Evolutionary conservation across 169 alveolate species (phyloP).

Genomic region (Plasmodium sp.): DNA sequence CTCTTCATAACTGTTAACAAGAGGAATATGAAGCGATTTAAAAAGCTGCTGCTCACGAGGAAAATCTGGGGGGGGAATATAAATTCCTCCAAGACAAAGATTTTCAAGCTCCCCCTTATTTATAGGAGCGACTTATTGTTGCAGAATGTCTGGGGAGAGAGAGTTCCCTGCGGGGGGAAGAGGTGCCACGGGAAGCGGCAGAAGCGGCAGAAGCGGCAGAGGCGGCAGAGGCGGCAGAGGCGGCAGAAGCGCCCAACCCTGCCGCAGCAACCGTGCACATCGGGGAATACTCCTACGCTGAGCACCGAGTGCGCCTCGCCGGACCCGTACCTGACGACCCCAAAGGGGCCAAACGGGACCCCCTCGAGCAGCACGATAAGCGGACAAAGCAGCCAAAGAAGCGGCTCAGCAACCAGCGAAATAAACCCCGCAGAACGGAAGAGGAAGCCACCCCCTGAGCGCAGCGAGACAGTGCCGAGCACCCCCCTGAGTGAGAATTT

Average conservation of each 20-base stretch:
- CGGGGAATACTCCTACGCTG: neutral
- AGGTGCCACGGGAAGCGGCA: neutral
- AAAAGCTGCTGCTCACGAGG: constrained; percentile 28
- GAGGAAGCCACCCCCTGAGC: neutral
- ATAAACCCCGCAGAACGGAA: neutral
- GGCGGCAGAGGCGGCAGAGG: neutral
- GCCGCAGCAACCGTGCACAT: neutral
- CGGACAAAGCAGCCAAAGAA: neutral
- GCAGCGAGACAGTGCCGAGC: neutral
- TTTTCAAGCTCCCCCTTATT: constrained; percentile 61
- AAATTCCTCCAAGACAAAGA: constrained; percentile 56
- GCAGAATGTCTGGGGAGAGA: neutral
- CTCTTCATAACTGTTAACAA: constrained; percentile 54
- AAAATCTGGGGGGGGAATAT: constrained; percentile 74
- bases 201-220: neutral
- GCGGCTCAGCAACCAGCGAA: neutral
- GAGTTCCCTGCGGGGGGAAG: no score
- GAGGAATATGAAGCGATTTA: constrained; percentile 42
- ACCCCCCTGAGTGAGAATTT: neutral
- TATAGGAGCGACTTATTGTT: constrained; percentile 12
- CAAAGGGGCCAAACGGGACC: neutral
- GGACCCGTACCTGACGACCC: neutral
- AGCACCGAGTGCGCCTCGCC: neutral
- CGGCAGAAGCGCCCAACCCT: neutral
- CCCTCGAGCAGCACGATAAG: neutral